Evolutionary conservation across 129 eudicot genomes (phyloP).

Genomic region (Arctium minus): DNA sequence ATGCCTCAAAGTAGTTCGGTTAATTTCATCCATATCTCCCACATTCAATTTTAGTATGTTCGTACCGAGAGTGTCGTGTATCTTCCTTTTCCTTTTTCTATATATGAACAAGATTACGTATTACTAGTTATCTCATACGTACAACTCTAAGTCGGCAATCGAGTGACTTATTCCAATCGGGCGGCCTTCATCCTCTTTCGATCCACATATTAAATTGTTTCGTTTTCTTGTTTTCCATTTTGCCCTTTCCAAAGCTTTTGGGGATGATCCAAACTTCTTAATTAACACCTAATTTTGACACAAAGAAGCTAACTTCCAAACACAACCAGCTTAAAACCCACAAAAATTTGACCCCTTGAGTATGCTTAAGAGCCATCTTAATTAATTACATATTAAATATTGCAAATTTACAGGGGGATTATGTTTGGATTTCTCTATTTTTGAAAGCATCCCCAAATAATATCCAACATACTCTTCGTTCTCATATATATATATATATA

Average conservation of each 20-base stretch:
- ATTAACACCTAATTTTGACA: slow-evolving; percentile 7
- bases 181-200: background rate
- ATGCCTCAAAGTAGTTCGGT: background rate
- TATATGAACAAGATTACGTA: background rate
- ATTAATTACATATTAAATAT: background rate
- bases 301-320: slow-evolving; percentile 26
- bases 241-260: slow-evolving; percentile 5
- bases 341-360: slow-evolving; percentile 26
- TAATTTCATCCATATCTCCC: background rate
- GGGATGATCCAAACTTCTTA: background rate
- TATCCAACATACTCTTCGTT: background rate
- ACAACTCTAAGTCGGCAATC: background rate
- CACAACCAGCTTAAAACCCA: slow-evolving; percentile 11
- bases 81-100: background rate
- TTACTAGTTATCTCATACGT: background rate
- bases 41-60: background rate
- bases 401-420: background rate
- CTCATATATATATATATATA: background rate
- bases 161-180: slow-evolving; percentile 4
- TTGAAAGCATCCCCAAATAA: slow-evolving; percentile 17
- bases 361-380: slow-evolving; percentile 40
- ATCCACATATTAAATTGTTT: too few relatives aligned
- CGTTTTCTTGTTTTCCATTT: slow-evolving; percentile 8
- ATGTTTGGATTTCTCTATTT: slow-evolving; percentile 17
- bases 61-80: background rate